Conservation (phyloP, 352 stramenopile species). For the Plasmopara halstedii region DNA sequence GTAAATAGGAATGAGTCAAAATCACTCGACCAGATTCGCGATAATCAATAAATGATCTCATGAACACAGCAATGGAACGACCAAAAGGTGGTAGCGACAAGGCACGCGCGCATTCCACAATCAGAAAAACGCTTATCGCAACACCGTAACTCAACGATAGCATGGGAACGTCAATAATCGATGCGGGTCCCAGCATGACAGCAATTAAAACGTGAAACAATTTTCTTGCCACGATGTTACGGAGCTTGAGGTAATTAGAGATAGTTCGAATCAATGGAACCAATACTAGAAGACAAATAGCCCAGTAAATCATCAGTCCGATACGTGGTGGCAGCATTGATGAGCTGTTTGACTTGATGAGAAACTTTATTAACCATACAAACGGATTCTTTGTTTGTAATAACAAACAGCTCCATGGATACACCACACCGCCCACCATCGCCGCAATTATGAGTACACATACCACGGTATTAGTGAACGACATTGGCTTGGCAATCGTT, state of each 20-base stretch:
- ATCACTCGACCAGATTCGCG: constrained; percentile 61
- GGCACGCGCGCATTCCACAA: constrained; percentile 60
- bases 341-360: constrained; percentile 20
- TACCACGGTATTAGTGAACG: constrained; percentile 10
- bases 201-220: constrained; percentile 77
- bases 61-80: constrained; percentile 40
- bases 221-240: constrained; percentile 71
- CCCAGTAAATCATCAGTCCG: constrained; percentile 51
- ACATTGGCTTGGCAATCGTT: constrained; percentile 25
- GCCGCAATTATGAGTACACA: constrained; percentile 28
- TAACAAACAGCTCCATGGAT: constrained; percentile 62
- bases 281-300: constrained; percentile 36
- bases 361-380: constrained; percentile 45
- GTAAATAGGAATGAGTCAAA: constrained; percentile 71
- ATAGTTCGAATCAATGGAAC: constrained; percentile 48
- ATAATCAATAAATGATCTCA: constrained; percentile 69
- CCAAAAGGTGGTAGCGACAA: constrained; percentile 55
- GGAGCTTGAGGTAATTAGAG: constrained; percentile 27
- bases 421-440: constrained; percentile 33
- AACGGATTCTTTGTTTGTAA: constrained; percentile 55
- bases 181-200: constrained; percentile 69
- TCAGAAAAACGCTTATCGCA: constrained; percentile 56
- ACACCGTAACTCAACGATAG: constrained; percentile 74
- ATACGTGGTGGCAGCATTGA: constrained; percentile 17
- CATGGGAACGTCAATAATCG: constrained; percentile 41